Base-by-base conservation (phyloP, 139 green algal genomes). In the Chlamydomonas schloesseri region DNA sequence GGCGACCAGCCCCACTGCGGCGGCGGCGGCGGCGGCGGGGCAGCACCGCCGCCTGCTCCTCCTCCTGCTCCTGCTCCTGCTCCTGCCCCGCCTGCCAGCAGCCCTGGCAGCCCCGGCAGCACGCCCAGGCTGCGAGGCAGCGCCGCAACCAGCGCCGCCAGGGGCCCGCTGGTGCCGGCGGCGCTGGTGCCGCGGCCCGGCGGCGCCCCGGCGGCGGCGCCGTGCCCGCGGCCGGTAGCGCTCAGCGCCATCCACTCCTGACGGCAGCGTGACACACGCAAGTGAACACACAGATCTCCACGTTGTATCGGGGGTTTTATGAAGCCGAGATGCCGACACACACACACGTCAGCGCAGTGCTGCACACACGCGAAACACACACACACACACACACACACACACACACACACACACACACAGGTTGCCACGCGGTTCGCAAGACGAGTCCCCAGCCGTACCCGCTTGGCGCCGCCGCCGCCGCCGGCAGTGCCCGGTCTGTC, bases 1-100 rank as follows among this genome's bases (percentile, higher is more conserved):
- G 88, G 71, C 24, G 8, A 93, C 46, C 64, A 21, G 29, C 29
- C 18, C 60, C 21, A 11, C 60, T 3, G 20, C 60, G 60, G 23
- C 15, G 24, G 17, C 57, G 4, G 57, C 50, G 50, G 50, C 14
- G 50, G 50, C 50, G 11, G 50, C 50, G 14, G 50, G 11, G 50
- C 11, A 11, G 50, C 10, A 4, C 18, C 55, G 55, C 18, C 55
- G 8, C 18, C 55, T 26, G 8, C 18, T 8, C 55, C 18, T 8
- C 20, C 9, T 31, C 71, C 50, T 88, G 73, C 71, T 93, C 71
- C 91, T 85, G 91, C 10, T 33, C 78, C 21, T 89, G 24, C 0
- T 31, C 65, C 29, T 83, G 87, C 3, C 83, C 46, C 8, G 65
- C 68, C 20, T 71, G 86, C 70, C 77, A 37, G 37, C 46, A 87